phyloP scores from a whole-genome alignment of 371 early-diverging fungal species.

The Zychaea mexicana region DNA sequence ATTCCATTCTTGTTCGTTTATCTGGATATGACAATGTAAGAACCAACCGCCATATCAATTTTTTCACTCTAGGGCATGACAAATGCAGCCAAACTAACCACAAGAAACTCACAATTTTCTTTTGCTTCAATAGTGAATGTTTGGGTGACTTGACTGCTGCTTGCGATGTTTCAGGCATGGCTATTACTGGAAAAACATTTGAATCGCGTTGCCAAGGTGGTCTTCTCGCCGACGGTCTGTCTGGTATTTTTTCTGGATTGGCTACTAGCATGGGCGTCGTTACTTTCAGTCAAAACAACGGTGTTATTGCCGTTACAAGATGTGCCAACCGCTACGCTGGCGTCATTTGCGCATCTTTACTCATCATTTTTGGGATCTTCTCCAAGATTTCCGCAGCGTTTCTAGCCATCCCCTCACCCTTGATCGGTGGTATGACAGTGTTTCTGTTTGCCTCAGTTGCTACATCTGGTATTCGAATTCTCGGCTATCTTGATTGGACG shows the following conservation, averaged over 20 bases:
- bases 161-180: slow-evolving; percentile 57
- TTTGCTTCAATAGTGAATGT: slow-evolving; percentile 32
- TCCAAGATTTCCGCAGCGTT: slow-evolving; percentile 61
- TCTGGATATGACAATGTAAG: slow-evolving; percentile 42
- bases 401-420: slow-evolving; percentile 51
- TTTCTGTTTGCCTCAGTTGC: slow-evolving; percentile 63
- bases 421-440: slow-evolving; percentile 62
- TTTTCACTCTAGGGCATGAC: background rate
- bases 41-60: too few relatives aligned
- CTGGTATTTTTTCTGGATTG: slow-evolving; percentile 52
- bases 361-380: slow-evolving; percentile 60
- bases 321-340: slow-evolving; percentile 63
- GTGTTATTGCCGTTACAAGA: slow-evolving; percentile 61
- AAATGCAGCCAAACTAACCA: background rate
- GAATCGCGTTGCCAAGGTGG: slow-evolving; percentile 63
- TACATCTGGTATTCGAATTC: slow-evolving; percentile 61
- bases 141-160: slow-evolving; percentile 66
- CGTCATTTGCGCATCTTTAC: slow-evolving; percentile 51
- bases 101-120: too few relatives aligned
- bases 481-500: slow-evolving; percentile 60
- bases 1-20: slow-evolving; percentile 60
- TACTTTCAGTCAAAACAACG: slow-evolving; percentile 65
- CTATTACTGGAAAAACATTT: slow-evolving; percentile 59
- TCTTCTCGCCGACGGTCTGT: slow-evolving; percentile 59
- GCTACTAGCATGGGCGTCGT: slow-evolving; percentile 58